These are phyloP conservation scores for Leptographium flavum DNA, from an alignment of 2,329 filamentous ascomycete genomes.

Conservation along the genomic window DNA sequence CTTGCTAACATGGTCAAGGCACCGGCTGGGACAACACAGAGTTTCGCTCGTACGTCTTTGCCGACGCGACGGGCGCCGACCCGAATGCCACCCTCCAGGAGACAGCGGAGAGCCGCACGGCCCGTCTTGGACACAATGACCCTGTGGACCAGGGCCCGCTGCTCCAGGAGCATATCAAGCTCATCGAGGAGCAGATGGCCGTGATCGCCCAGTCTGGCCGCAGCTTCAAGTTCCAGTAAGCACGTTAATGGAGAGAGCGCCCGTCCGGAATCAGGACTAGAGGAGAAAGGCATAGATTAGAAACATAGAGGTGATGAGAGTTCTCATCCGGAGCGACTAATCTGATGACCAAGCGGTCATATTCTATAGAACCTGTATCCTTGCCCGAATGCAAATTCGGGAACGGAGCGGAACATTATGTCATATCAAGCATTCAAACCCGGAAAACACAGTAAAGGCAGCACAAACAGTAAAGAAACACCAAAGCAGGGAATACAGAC, in stretches of 20 bases:
- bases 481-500: neutral
- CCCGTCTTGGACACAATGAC: constrained; percentile 27
- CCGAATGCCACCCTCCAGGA: constrained; percentile 30
- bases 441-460: neutral
- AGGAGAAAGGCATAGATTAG: neutral
- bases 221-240: neutral
- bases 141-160: constrained; percentile 30
- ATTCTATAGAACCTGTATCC: too few relatives aligned
- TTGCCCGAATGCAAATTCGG: neutral
- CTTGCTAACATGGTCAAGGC: constrained; percentile 25
- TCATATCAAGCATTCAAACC: neutral
- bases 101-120: constrained; percentile 27
- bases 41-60: constrained; percentile 53
- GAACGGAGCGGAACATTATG: neutral
- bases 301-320: too few relatives aligned
- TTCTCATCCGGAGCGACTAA: too few relatives aligned
- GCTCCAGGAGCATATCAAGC: constrained; percentile 18
- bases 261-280: too few relatives aligned
- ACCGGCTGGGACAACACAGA: constrained; percentile 67
- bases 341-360: too few relatives aligned
- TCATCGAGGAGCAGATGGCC: constrained; percentile 14
- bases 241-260: neutral
- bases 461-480: neutral
- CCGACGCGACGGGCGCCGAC: constrained; percentile 34
- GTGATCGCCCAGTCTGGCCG: neutral